Evolutionary conservation across 768 basidiomycete genomes (phyloP).

Genomic region (Lentinus tigrinus): DNA sequence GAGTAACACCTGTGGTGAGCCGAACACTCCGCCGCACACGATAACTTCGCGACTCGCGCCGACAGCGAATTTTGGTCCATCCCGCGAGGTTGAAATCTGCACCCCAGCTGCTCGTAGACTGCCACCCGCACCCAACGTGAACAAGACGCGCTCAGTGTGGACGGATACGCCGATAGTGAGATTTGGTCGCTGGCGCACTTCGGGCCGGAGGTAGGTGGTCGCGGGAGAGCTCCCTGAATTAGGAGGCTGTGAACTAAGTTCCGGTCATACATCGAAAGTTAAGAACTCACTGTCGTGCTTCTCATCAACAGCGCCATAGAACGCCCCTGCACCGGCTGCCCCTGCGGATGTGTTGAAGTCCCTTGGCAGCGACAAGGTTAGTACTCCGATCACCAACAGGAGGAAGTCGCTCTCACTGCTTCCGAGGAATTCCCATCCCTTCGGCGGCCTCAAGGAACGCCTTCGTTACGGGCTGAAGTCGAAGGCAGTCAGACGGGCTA

Average conservation of each 20-base stretch:
- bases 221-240: slow-evolving; percentile 43
- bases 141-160: slow-evolving; percentile 52
- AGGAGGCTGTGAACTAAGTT: not conserved
- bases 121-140: slow-evolving; percentile 36
- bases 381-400: not conserved
- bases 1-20: slow-evolving; percentile 54
- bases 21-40: slow-evolving; percentile 46
- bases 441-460: not conserved
- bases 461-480: slow-evolving; percentile 38
- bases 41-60: slow-evolving; percentile 57
- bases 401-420: not conserved
- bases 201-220: slow-evolving; percentile 57
- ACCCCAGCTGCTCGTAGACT: slow-evolving; percentile 45
- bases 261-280: slow-evolving; percentile 26
- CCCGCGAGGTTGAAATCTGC: slow-evolving; percentile 37
- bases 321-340: not conserved
- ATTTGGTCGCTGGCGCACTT: slow-evolving; percentile 60
- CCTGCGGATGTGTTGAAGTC: not conserved
- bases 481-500: slow-evolving; percentile 26
- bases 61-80: slow-evolving; percentile 40
- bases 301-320: slow-evolving; percentile 5
- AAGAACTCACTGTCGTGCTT: slow-evolving; percentile 11
- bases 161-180: slow-evolving; percentile 55
- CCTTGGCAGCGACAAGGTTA: not conserved
- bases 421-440: slow-evolving; percentile 22